Evolutionary conservation across 2,329 filamentous ascomycete genomes (phyloP).

Genomic region (Parastagonospora avenae): DNA sequence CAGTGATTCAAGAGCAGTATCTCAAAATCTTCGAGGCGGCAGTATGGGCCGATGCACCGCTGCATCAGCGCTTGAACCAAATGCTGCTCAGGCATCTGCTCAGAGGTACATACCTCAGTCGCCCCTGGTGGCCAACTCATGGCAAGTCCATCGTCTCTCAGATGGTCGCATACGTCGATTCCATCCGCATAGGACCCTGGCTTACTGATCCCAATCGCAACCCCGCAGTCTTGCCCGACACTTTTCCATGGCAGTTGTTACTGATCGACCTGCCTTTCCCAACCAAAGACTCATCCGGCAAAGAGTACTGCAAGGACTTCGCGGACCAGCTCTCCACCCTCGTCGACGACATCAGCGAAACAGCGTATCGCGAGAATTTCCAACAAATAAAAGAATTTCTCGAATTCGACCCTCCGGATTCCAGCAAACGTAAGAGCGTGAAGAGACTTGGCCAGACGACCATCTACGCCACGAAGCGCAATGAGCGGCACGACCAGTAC

Average conservation of each 20-base stretch:
- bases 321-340: constrained; percentile 17
- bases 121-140: constrained; percentile 16
- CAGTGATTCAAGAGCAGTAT: constrained; percentile 16
- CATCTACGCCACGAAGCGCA: neutral
- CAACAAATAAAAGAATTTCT: constrained; percentile 9
- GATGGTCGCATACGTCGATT: constrained; percentile 23
- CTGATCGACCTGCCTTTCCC: constrained; percentile 30
- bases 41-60: constrained; percentile 13
- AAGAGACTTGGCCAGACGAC: neutral
- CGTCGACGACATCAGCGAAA: constrained; percentile 16
- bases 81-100: constrained; percentile 1
- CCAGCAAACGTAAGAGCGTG: neutral
- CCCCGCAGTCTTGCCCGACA: constrained; percentile 29
- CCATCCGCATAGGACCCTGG: constrained; percentile 28
- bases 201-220: constrained; percentile 17
- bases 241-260: constrained; percentile 29
- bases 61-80: neutral
- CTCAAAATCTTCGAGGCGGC: constrained; percentile 21
- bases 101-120: neutral
- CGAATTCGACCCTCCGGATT: neutral
- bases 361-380: constrained; percentile 24
- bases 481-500: constrained; percentile 10
- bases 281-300: neutral
- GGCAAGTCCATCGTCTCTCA: constrained; percentile 21
- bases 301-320: constrained; percentile 19